Percentiles rank a stretch among this genome's conserved stretches.
Evolutionary conservation across 1,284 basidiomycete species (phyloP).

Genomic region (Malassezia sympodialis): DNA sequence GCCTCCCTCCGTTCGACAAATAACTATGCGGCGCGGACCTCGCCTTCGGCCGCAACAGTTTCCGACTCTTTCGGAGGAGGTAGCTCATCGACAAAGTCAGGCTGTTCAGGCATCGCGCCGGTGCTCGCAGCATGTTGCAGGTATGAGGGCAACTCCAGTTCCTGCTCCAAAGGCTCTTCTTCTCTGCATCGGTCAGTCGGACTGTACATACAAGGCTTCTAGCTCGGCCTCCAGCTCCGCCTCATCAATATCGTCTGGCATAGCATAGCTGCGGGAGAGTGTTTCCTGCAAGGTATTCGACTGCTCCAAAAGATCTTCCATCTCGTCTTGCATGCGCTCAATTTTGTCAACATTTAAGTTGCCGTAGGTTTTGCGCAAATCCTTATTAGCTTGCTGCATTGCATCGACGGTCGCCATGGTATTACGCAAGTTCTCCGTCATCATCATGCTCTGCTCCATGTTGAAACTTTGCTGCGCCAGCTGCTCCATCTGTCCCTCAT

Average conservation of each 20-base stretch:
- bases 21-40: constrained; percentile 13
- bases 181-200: constrained; percentile 53
- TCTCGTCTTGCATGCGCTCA: constrained; percentile 61
- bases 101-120: constrained; percentile 17
- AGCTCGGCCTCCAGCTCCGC: constrained; percentile 84
- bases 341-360: constrained; percentile 98
- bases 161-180: constrained; percentile 62
- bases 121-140: constrained; percentile 21
- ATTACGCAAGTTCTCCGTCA: constrained; percentile 92
- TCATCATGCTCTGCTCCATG: constrained; percentile 92
- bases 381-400: constrained; percentile 95
- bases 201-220: constrained; percentile 28
- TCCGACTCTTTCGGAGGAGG: constrained; percentile 19
- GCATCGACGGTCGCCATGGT: constrained; percentile 99
- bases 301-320: constrained; percentile 94
- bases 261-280: constrained; percentile 81
- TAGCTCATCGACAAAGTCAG: constrained; percentile 42
- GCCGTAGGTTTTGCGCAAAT: constrained; percentile 91
- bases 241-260: constrained; percentile 96
- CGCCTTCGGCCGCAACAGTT: background rate
- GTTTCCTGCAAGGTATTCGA: constrained; percentile 96
- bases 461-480: constrained; percentile 93
- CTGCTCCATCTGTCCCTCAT: constrained; percentile 82
- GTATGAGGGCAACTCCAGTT: constrained; percentile 53
- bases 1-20: constrained; percentile 34